Percentiles rank a stretch among this genome's conserved stretches.
Evolutionary conservation across 2,329 filamentous ascomycete species (phyloP).

Genomic region (Exutisphaerella laricina): DNA sequence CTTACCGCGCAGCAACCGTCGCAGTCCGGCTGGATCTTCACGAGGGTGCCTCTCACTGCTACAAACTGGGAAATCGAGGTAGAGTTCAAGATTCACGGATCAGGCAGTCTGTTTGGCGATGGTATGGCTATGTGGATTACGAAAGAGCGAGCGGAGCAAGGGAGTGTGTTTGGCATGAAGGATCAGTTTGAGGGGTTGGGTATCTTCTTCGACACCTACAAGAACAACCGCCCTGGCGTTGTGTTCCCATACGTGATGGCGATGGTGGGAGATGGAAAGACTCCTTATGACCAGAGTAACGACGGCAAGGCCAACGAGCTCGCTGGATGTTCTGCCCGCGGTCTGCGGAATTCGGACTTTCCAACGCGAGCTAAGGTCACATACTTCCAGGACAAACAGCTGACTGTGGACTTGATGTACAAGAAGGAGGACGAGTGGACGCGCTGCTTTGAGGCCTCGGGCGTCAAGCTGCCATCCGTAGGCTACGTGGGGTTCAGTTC

Average conservation of each 20-base stretch:
- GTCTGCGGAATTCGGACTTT: constrained; percentile 69
- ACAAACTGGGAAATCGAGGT: constrained; percentile 99
- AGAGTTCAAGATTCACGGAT: constrained; percentile 89
- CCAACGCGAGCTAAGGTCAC: constrained; percentile 84
- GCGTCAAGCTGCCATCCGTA: constrained; percentile 68
- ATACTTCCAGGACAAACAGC: constrained; percentile 92
- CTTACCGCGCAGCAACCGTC: constrained; percentile 86
- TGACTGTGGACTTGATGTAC: constrained; percentile 90
- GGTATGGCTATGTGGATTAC: constrained; percentile 98
- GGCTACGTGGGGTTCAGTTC: constrained; percentile 64
- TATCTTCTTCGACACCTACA: constrained; percentile 97
- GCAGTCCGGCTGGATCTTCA: constrained; percentile 90
- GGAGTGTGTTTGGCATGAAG: constrained; percentile 78
- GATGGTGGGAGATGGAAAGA: constrained; percentile 91
- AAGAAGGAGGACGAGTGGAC: constrained; percentile 85
- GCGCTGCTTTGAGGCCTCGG: constrained; percentile 69
- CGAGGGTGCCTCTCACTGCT: constrained; percentile 85
- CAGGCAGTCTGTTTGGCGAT: constrained; percentile 86
- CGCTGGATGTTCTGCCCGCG: constrained; percentile 88
- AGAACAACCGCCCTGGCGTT: constrained; percentile 94
- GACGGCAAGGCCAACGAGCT: constrained; percentile 92
- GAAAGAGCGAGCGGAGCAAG: constrained; percentile 75
- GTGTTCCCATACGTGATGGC: constrained; percentile 99
- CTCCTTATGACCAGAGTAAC: constrained; percentile 82
- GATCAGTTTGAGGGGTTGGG: constrained; percentile 93